Conservation (phyloP, 176 grass and related monocot genomes). For the Oryza meyeriana region DNA sequence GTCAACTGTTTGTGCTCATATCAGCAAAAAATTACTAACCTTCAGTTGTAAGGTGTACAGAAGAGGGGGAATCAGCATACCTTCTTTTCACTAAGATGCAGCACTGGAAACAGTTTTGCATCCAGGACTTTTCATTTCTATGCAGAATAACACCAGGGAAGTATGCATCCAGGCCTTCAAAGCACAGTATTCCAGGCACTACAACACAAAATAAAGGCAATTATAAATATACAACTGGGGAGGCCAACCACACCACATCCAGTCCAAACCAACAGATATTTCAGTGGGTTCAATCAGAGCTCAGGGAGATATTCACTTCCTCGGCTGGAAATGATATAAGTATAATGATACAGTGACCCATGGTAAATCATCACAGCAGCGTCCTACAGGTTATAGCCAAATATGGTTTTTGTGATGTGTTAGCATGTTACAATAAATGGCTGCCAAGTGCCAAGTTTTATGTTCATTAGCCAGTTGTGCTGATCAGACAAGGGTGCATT, state of each 20-base stretch:
- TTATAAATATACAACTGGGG: not conserved
- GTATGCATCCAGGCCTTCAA: not conserved
- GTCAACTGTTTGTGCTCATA: not conserved
- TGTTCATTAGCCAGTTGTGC: not conserved
- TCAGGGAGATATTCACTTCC: not conserved
- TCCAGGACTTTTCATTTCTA: not conserved
- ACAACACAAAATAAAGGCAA: not conserved
- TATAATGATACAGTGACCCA: not conserved
- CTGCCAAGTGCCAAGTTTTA: not conserved
- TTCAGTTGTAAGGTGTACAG: not conserved
- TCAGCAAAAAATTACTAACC: not conserved
- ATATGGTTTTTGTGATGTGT: not conserved
- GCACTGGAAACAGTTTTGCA: constrained; percentile 2
- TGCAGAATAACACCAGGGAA: not conserved
- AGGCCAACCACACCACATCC: not conserved
- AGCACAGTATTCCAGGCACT: not conserved
- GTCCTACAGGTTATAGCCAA: not conserved
- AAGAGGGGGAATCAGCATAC: not conserved
- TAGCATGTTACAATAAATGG: not conserved
- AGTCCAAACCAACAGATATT: not conserved
- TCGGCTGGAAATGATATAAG: too few species aligned
- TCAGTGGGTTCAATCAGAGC: not conserved
- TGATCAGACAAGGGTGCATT: not conserved
- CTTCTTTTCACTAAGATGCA: not conserved
- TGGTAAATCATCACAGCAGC: not conserved